Evolutionary conservation across 208 protist genomes (phyloP), one percentile per base, ranked within the genome.

Genomic region (Crithidia sp.): DNA sequence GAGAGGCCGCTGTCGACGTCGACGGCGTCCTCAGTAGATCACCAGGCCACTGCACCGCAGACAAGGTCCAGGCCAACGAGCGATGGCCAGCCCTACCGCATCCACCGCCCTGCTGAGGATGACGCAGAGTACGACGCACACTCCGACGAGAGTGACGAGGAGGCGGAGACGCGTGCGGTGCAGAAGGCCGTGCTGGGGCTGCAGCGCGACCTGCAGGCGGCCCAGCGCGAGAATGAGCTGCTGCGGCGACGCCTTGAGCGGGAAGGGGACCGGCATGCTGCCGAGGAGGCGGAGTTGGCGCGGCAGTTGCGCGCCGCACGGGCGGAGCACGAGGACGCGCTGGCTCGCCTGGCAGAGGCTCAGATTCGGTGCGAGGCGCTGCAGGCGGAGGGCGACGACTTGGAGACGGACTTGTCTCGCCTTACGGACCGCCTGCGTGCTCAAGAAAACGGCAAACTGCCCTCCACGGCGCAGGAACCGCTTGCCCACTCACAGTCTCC

Each of bases 351-450:
- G 8, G 73, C 64, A 0, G 39, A 64, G 14, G 58, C 62, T 5
- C 62, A 55, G 4, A 43, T 78, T 17, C 73, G 61, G 14, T 62
- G 55, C 12, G 66, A 78, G n/a, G 73, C 66, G 3, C 28, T 78
- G 39, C 58, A 72, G 53, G 66, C 36, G 2, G 73, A 78, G 66
- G 37, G 54, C 40, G 50, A 61, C 10, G 59, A 58, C 10, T 45
- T 77, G 7, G 57, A 73, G 14, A 58, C n/a, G 5, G 4, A 14
- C 39, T 7, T 50, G n/a, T 45, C 37, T 10, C 3, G 19, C 36
- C 43, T 59, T 39, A 13, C 41, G 37, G 37, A 37, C 28, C 66
- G 43, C 66, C 17, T 61, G 12, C 37, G 6, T 0, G 37, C 50
- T 5, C 39, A 50, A 12, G 54, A 71, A 14, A 5, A 14, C 2